A percentile compares a stretch with the other conserved stretches of the same genome.
phyloP scores from a whole-genome alignment of 1,139 yeast species.

The Trichomonascaceae sp. region DNA sequence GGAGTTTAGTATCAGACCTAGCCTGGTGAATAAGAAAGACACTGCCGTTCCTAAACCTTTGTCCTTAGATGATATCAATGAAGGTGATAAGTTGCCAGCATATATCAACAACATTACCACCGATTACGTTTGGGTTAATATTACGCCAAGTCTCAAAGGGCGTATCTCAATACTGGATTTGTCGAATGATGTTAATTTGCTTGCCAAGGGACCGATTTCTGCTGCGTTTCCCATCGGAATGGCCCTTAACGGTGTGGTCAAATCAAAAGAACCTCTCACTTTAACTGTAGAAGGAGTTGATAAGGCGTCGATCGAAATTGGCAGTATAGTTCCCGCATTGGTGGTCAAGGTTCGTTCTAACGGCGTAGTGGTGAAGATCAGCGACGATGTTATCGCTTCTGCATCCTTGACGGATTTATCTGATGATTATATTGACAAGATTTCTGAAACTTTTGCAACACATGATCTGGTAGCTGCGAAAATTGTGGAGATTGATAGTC shows the following conservation, averaged over 20 bases:
- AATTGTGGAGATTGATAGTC: constrained; percentile 50
- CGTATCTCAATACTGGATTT: constrained; percentile 62
- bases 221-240: constrained; percentile 62
- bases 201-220: constrained; percentile 40
- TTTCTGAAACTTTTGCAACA: constrained; percentile 45
- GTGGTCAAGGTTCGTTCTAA: constrained; percentile 57
- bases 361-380: constrained; percentile 62
- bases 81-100: constrained; percentile 36
- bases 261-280: constrained; percentile 53
- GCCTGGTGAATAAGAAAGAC: constrained; percentile 33
- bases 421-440: constrained; percentile 51
- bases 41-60: constrained; percentile 28
- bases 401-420: constrained; percentile 75
- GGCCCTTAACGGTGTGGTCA: constrained; percentile 57
- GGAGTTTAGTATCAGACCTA: constrained; percentile 51
- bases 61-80: constrained; percentile 37
- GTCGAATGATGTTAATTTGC: constrained; percentile 49
- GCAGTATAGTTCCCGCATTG: constrained; percentile 58
- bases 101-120: constrained; percentile 50
- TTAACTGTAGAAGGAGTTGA: constrained; percentile 11
- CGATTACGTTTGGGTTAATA: constrained; percentile 59
- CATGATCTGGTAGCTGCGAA: constrained; percentile 60
- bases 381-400: constrained; percentile 49
- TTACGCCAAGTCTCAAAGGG: constrained; percentile 66
- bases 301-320: constrained; percentile 51